Conservation (phyloP, 345 rosid genomes). For the Erucastrum elatum region DNA sequence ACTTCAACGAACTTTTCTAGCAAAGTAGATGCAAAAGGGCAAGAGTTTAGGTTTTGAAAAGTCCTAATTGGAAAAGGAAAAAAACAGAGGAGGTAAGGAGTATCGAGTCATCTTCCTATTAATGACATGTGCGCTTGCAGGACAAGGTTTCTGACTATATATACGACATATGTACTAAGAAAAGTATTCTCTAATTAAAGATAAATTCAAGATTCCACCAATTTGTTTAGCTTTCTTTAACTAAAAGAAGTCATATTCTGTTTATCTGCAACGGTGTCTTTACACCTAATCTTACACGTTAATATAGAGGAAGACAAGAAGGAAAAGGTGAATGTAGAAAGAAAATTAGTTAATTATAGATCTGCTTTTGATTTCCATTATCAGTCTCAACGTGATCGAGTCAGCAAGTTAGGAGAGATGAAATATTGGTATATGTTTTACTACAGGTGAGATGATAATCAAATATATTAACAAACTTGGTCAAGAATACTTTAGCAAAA, state of each 20-base stretch:
- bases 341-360: neutral
- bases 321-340: neutral
- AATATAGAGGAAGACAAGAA: neutral
- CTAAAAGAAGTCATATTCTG: neutral
- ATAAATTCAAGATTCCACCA: neutral
- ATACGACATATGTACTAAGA: conserved; percentile 4
- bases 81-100: conserved; percentile 26
- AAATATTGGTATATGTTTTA: neutral
- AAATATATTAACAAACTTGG: neutral
- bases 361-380: neutral
- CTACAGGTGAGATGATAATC: neutral
- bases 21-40: neutral
- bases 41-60: neutral
- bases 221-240: neutral
- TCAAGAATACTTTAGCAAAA: too few species aligned
- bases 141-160: conserved; percentile 20
- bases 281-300: conserved; percentile 3
- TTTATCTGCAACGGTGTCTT: conserved; percentile 5
- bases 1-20: neutral
- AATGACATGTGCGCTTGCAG: conserved; percentile 19
- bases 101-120: conserved; percentile 7
- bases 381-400: neutral
- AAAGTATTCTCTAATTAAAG: neutral
- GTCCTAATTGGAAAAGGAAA: neutral
- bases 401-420: neutral